Percentiles rank a stretch among this genome's conserved stretches.
These are phyloP conservation scores for Raddia distichophylla DNA, from an alignment of 176 grass and related monocot species.

Conservation along the genomic window DNA sequence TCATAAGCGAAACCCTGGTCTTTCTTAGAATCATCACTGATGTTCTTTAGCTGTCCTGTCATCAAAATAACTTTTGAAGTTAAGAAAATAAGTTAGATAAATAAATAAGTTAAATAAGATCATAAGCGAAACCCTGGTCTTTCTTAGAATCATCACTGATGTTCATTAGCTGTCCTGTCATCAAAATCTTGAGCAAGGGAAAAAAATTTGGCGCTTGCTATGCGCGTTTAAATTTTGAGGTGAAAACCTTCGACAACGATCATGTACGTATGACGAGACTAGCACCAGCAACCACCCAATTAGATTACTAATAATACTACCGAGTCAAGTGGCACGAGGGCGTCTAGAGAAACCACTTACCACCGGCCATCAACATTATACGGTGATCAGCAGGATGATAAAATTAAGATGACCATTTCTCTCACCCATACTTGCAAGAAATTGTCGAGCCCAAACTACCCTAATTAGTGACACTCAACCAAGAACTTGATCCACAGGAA, in stretches of 20 bases:
- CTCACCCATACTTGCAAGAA: slow-evolving; percentile 29
- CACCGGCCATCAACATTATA: not conserved
- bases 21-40: not conserved
- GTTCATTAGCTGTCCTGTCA: not conserved
- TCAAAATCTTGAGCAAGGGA: not conserved
- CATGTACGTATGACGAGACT: not conserved
- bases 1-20: no score
- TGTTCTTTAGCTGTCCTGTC: not conserved
- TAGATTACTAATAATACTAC: not conserved
- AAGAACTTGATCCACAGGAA: not conserved
- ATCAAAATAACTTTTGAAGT: not conserved
- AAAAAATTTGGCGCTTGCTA: not conserved
- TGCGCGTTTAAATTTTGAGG: not conserved
- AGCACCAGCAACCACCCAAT: not conserved
- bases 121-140: no score
- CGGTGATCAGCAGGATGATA: not conserved
- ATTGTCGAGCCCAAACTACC: not conserved
- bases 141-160: not conserved
- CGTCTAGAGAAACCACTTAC: not conserved
- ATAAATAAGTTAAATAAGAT: no score
- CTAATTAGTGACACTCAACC: not conserved
- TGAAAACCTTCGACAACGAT: not conserved
- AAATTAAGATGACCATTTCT: slow-evolving; percentile 33
- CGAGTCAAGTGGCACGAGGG: not conserved
- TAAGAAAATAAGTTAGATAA: no score